Percentiles rank a stretch among this genome's conserved stretches.
Conservation (phyloP, 1,284 basidiomycete genomes). For the Boletus hoseneyae region DNA sequence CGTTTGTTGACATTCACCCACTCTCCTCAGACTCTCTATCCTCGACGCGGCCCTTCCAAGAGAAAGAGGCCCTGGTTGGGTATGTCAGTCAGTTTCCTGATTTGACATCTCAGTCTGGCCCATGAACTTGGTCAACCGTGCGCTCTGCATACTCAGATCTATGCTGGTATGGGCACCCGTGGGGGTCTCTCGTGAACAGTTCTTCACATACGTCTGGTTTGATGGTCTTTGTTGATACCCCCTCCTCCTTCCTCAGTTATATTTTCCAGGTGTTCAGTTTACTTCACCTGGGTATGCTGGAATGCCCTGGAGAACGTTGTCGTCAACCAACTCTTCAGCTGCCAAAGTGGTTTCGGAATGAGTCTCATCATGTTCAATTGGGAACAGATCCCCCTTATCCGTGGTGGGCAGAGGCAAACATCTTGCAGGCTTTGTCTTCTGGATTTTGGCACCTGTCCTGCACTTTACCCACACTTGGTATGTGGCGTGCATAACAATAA, state of each 20-base stretch:
- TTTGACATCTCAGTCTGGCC: constrained; percentile 68
- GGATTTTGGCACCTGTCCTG: constrained; percentile 51
- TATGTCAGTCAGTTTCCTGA: too few relatives aligned
- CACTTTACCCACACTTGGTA: constrained; percentile 58
- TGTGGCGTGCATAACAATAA: constrained; percentile 58
- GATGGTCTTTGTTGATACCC: constrained; percentile 70
- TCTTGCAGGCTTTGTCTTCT: constrained; percentile 25
- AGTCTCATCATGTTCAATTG: constrained; percentile 71
- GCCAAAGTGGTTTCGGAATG: constrained; percentile 75
- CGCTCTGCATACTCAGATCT: constrained; percentile 62
- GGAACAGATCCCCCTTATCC: constrained; percentile 49
- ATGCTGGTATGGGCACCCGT: constrained; percentile 58
- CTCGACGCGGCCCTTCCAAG: too few relatives aligned
- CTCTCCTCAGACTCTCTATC: too few relatives aligned
- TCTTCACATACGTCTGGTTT: constrained; percentile 67
- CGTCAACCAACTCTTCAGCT: constrained; percentile 80
- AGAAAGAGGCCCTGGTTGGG: too few relatives aligned
- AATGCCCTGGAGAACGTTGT: constrained; percentile 67
- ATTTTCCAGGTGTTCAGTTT: constrained; percentile 62
- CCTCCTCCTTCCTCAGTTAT: constrained; percentile 69
- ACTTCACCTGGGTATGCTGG: constrained; percentile 77
- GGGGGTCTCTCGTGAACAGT: constrained; percentile 73
- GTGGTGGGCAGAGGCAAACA: too few relatives aligned
- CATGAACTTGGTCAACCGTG: constrained; percentile 75
- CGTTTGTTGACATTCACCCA: too few relatives aligned